Percentiles rank a stretch among this genome's conserved stretches.
Evolutionary conservation across 2,329 filamentous ascomycete genomes (phyloP).

Genomic region (Phialocephala subalpina): DNA sequence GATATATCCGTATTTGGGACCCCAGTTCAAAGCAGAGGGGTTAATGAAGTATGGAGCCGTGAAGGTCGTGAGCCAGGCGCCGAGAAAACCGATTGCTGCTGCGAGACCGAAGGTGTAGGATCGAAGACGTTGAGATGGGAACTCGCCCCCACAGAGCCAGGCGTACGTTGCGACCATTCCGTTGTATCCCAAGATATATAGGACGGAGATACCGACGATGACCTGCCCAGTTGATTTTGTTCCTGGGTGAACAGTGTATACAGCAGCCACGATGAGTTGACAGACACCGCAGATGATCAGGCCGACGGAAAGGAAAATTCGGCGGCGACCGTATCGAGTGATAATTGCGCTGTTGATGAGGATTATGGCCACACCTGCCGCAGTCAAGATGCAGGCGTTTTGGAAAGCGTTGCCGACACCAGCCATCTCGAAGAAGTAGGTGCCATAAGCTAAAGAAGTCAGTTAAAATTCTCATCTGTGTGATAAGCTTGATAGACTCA

Average conservation of each 20-base stretch:
- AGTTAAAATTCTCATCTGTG: constrained; percentile 20
- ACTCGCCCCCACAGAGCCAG: constrained; percentile 64
- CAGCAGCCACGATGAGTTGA: constrained; percentile 60
- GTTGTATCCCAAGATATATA: constrained; percentile 39
- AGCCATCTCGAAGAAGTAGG: constrained; percentile 69
- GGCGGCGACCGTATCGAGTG: constrained; percentile 59
- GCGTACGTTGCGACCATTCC: constrained; percentile 55
- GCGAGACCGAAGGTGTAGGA: constrained; percentile 65
- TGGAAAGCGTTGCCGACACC: constrained; percentile 62
- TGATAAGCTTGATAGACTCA: constrained; percentile 35
- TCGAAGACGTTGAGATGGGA: constrained; percentile 63
- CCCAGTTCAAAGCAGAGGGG: constrained; percentile 60
- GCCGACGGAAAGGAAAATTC: constrained; percentile 60
- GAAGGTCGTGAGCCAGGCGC: constrained; percentile 60
- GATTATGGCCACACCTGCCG: constrained; percentile 62
- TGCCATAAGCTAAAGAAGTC: constrained; percentile 54
- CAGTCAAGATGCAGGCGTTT: constrained; percentile 62
- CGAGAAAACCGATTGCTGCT: constrained; percentile 60
- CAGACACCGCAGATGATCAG: constrained; percentile 59
- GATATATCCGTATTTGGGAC: constrained; percentile 64
- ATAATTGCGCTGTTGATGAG: constrained; percentile 61
- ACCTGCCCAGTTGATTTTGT: constrained; percentile 49
- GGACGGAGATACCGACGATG: constrained; percentile 57
- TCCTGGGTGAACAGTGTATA: constrained; percentile 55
- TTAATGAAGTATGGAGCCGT: constrained; percentile 69